Base-by-base conservation (phyloP, 352 stramenopile species). In the Pythium dissimile region DNA sequence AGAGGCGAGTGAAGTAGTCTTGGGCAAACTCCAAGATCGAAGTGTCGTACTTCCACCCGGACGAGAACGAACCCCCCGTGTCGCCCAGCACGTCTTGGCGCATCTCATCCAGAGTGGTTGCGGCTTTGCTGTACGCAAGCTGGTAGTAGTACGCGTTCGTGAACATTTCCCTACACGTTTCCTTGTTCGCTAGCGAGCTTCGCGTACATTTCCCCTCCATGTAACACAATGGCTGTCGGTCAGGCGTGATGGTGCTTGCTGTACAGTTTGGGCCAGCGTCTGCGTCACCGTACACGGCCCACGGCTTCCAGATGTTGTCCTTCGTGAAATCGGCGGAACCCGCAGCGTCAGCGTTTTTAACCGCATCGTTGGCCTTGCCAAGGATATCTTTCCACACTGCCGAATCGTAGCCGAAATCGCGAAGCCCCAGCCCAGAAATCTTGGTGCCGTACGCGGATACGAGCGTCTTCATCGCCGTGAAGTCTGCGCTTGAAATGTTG, bases 81-180 rank as follows among this genome's bases (percentile, higher is more conserved):
- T 89, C 77, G 15, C 84, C 84, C 12, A 89, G 66, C 46, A 91
- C 66, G 8, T 84, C 71, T 51, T 93, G 73, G 18, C 79, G 79
- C 84, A 93, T 93, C 42, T 82, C 71, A 26, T 84, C 68, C 34
- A 93, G 61, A 73, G 78, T 84, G 5, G 49, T 65, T 8, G 67
- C 72, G 32, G 85, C 69, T 60, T 88, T 75, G 54, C 62, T 68
- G 51, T 80, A 87, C 28, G 84, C 69, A 18, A 86, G 48, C 30
- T 70, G 60, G 64, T 92, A 93, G 32, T 78, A 71, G 67, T 85
- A 88, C 20, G 74, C 76, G 20, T 68, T 68, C 8, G 65, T 57
- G 55, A 86, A 93, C 15, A 69, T 49, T 2, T 69, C 50, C 31
- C 76, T 72, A 56, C 84, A 93, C 21, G 71, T 67, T n/a, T 65